Conservation (phyloP, 1,284 basidiomycete species). For the Pseudozyma sp. region DNA sequence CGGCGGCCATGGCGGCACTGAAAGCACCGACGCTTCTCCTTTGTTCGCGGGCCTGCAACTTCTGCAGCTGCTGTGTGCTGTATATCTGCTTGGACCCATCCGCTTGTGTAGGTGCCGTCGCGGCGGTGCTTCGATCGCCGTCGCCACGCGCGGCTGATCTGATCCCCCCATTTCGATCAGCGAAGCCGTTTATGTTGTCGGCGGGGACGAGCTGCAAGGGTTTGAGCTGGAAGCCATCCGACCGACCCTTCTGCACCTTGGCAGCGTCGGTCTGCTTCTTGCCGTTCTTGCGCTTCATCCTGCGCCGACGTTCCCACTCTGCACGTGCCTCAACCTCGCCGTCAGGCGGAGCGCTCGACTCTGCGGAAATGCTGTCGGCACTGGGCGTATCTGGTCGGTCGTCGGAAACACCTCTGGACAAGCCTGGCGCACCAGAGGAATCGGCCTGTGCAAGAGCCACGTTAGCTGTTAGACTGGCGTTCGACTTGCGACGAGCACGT, state of each 20-base stretch:
- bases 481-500: slow-evolving; percentile 45
- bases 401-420: slow-evolving; percentile 1
- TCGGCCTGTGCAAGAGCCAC: slow-evolving; percentile 39
- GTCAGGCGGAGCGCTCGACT: slow-evolving; percentile 63
- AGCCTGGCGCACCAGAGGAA: slow-evolving; percentile 1
- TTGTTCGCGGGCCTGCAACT: slow-evolving; percentile 56
- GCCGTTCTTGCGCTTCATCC: slow-evolving; percentile 50
- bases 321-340: slow-evolving; percentile 65
- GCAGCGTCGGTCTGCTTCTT: slow-evolving; percentile 24
- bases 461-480: slow-evolving; percentile 39
- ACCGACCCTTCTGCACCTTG: slow-evolving; percentile 23
- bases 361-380: slow-evolving; percentile 45
- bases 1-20: slow-evolving; percentile 56
- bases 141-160: slow-evolving; percentile 10
- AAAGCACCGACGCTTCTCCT: slow-evolving; percentile 59
- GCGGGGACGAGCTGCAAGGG: slow-evolving; percentile 55
- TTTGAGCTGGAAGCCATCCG: slow-evolving; percentile 52
- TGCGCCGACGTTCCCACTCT: slow-evolving; percentile 63
- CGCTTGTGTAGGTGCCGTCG: background rate
- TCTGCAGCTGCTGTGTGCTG: slow-evolving; percentile 63
- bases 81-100: slow-evolving; percentile 32
- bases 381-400: slow-evolving; percentile 32
- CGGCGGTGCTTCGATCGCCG: slow-evolving; percentile 22
- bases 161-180: slow-evolving; percentile 18
- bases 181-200: slow-evolving; percentile 26